Percentiles rank a stretch among this genome's conserved stretches.
phyloP scores from a whole-genome alignment of 2,329 filamentous ascomycete species.

The Talaromyces verruculosus region DNA sequence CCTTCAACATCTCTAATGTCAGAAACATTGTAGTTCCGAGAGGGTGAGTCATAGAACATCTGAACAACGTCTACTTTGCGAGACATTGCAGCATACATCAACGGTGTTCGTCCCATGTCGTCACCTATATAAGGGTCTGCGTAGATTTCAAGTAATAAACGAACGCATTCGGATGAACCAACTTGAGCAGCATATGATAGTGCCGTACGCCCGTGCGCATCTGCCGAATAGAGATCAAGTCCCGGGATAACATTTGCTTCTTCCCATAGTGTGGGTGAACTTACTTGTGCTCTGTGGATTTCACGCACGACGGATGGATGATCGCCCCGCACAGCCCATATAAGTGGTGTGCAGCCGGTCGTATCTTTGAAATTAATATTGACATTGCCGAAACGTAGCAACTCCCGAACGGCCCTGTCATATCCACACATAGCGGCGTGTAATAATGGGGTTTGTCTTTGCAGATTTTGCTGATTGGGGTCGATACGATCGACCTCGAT shows the following conservation, averaged over 20 bases:
- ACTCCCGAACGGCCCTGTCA: not conserved
- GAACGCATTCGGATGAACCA: not conserved
- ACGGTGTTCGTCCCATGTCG: not conserved
- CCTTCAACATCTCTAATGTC: not conserved
- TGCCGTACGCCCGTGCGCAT: not conserved
- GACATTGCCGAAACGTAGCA: not conserved
- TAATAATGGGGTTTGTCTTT: not conserved
- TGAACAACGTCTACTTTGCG: not conserved
- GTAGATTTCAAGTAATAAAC: not conserved
- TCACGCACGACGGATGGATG: not conserved
- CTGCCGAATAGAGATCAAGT: not conserved
- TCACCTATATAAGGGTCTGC: not conserved
- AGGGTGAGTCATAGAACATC: not conserved
- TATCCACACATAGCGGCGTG: not conserved
- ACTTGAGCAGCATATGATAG: not conserved
- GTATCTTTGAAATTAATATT: not conserved
- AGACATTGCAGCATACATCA: not conserved
- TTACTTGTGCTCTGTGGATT: not conserved
- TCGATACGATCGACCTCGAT: not conserved
- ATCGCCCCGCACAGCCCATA: not conserved
- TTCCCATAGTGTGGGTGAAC: not conserved
- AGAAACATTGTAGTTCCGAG: too few species aligned
- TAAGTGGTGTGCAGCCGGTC: not conserved
- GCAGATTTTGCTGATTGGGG: not conserved
- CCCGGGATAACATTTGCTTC: not conserved